Conservation (phyloP, 1,139 yeast species). For the Meyerozyma carpophila region DNA sequence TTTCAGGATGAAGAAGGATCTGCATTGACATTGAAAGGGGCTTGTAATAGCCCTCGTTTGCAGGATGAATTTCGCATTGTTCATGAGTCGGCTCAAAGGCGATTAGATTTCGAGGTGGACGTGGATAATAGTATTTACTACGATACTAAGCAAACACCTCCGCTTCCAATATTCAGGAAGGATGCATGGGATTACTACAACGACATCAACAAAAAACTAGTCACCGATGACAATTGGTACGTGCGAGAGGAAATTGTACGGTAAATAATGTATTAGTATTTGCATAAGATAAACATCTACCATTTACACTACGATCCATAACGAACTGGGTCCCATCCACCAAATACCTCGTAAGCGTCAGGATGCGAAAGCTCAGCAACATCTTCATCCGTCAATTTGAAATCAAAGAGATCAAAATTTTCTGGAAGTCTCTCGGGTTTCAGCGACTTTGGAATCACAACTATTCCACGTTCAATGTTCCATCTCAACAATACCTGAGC, state of each 20-base stretch:
- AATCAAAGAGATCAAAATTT: not conserved
- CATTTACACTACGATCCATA: not conserved
- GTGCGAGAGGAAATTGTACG: slow-evolving; percentile 10
- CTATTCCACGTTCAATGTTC: slow-evolving; percentile 39
- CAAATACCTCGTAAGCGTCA: not conserved
- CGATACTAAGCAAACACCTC: slow-evolving; percentile 16
- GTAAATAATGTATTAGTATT: not conserved
- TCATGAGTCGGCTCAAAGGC: slow-evolving; percentile 19
- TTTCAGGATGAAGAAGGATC: slow-evolving; percentile 18
- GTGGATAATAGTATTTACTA: slow-evolving; percentile 20
- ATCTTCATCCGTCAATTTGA: not conserved
- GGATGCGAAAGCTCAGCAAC: not conserved
- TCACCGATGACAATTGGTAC: slow-evolving; percentile 22
- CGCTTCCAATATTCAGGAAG: slow-evolving; percentile 29
- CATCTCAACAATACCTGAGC: slow-evolving; percentile 34
- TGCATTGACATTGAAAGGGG: slow-evolving; percentile 18
- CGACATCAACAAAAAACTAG: slow-evolving; percentile 21
- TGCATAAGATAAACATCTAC: not conserved
- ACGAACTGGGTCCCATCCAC: not conserved
- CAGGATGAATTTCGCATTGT: slow-evolving; percentile 32
- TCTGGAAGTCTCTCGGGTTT: not conserved
- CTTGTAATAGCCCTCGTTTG: slow-evolving; percentile 21
- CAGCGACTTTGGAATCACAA: slow-evolving; percentile 28
- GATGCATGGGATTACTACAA: slow-evolving; percentile 39
- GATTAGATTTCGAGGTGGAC: slow-evolving; percentile 17